Evolutionary conservation across 2,329 filamentous ascomycete species (phyloP).

Genomic region (Exophiala lecanii-corni): DNA sequence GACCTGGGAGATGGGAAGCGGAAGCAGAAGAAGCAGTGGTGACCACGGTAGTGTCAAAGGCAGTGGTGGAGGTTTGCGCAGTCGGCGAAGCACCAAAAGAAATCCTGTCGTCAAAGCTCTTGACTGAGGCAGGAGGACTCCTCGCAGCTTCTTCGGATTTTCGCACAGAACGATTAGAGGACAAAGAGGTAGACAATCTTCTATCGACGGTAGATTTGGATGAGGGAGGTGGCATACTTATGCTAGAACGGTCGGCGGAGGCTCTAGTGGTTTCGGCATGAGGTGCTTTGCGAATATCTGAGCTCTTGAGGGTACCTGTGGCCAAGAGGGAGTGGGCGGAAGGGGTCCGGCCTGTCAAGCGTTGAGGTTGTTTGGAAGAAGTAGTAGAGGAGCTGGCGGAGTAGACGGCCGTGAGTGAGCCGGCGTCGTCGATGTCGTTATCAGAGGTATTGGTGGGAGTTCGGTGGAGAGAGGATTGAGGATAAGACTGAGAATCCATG

Average conservation of each 20-base stretch:
- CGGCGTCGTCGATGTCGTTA: conserved; percentile 13
- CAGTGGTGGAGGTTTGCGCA: conserved; percentile 21
- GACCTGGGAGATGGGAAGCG: conserved; percentile 16
- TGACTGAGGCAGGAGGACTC: conserved; percentile 24
- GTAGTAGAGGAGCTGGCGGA: conserved; percentile 16
- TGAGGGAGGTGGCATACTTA: conserved; percentile 59
- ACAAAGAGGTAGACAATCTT: conserved; percentile 22
- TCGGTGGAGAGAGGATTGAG: conserved; percentile 13
- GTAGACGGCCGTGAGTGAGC: conserved; percentile 14
- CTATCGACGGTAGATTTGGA: conserved; percentile 29
- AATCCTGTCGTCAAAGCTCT: conserved; percentile 37
- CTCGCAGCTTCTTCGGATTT: conserved; percentile 19
- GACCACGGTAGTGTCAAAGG: conserved; percentile 23
- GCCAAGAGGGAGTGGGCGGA: conserved; percentile 44
- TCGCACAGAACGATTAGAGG: conserved; percentile 12
- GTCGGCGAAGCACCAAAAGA: conserved; percentile 23
- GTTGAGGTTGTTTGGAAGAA: conserved; percentile 9
- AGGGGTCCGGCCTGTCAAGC: conserved; percentile 11
- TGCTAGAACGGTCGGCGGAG: conserved; percentile 56
- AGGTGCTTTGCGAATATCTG: conserved; percentile 48
- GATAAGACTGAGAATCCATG: conserved; percentile 13
- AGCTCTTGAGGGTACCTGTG: conserved; percentile 30
- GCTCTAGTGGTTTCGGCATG: conserved; percentile 57
- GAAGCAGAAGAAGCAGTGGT: conserved; percentile 24
- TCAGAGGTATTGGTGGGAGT: conserved; percentile 19